Conservation (phyloP, 2,329 filamentous ascomycete species). For the Didymella pomorum region DNA sequence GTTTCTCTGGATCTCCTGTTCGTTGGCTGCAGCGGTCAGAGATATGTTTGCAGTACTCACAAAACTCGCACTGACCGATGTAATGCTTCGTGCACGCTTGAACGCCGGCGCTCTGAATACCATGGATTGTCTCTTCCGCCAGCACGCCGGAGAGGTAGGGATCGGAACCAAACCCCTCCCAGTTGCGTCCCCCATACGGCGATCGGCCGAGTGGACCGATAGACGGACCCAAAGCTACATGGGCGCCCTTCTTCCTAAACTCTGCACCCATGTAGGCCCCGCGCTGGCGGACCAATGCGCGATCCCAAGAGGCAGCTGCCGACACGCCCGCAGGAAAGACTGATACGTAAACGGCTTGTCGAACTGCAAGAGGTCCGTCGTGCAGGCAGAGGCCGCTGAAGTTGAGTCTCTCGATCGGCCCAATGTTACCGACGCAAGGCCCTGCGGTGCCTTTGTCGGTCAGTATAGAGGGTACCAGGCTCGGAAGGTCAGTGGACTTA, state of each 20-base stretch:
- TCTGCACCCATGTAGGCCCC: slow-evolving; percentile 13
- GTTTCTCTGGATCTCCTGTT: slow-evolving; percentile 67
- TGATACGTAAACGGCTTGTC: slow-evolving; percentile 26
- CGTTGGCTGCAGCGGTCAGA: slow-evolving; percentile 66
- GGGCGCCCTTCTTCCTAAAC: slow-evolving; percentile 24
- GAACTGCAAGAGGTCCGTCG: slow-evolving; percentile 51
- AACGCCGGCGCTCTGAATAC: slow-evolving; percentile 30
- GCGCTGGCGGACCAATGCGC: background rate
- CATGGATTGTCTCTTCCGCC: slow-evolving; percentile 45
- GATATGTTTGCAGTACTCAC: too few relatives aligned
- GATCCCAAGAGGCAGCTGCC: slow-evolving; percentile 14
- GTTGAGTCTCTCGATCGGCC: slow-evolving; percentile 48
- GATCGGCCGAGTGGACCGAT: slow-evolving; percentile 52
- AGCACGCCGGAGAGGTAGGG: slow-evolving; percentile 58
- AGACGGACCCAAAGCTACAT: slow-evolving; percentile 61
- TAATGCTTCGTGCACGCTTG: slow-evolving; percentile 55
- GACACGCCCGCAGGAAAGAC: slow-evolving; percentile 9
- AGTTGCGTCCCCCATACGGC: slow-evolving; percentile 55
- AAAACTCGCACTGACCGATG: slow-evolving; percentile 36
- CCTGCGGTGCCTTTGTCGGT: slow-evolving; percentile 30
- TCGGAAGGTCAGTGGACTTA: slow-evolving; percentile 1
- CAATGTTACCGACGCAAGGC: slow-evolving; percentile 48
- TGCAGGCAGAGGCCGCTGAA: slow-evolving; percentile 53
- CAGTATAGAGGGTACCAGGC: background rate
- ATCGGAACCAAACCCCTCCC: slow-evolving; percentile 60